Conservation (phyloP, 345 rosid species). For the Eucalyptus polybractea region DNA sequence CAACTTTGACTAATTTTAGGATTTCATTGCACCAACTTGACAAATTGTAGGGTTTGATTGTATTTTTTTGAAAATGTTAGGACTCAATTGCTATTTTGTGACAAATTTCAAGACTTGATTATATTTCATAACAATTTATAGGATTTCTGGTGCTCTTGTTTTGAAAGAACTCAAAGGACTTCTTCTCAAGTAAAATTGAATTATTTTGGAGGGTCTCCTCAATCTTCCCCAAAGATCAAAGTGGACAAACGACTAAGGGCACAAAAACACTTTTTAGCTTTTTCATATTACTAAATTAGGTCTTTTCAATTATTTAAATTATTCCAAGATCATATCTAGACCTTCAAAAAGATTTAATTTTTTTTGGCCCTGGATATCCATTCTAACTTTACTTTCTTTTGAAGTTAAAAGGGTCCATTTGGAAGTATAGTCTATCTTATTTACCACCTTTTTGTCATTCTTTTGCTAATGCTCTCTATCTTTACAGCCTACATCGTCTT, state of each 20-base stretch:
- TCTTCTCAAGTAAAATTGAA: neutral
- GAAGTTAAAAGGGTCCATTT: neutral
- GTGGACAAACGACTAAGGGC: neutral
- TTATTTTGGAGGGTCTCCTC: neutral
- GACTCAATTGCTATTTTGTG: rapidly evolving
- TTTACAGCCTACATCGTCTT: constrained; percentile 1
- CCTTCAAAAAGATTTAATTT: neutral
- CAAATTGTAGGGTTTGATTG: too few species aligned
- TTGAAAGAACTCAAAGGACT: neutral
- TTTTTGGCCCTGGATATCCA: neutral
- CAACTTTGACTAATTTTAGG: too few species aligned
- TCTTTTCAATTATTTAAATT: neutral
- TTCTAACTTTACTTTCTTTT: neutral
- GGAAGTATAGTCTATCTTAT: neutral
- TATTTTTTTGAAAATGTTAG: too few species aligned
- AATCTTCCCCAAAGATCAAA: neutral
- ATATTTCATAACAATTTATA: too few species aligned
- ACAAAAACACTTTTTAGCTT: neutral
- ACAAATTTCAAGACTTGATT: too few species aligned
- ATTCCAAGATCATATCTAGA: neutral
- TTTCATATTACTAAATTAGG: neutral
- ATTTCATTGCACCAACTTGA: too few species aligned
- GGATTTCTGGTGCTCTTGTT: too few species aligned
- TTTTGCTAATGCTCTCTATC: constrained; percentile 3
- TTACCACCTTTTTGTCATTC: neutral